A percentile compares a stretch with the other conserved stretches of the same genome.
phyloP scores from a whole-genome alignment of 2,329 filamentous ascomycete species.

The Iodosphaeria phyllophila region DNA sequence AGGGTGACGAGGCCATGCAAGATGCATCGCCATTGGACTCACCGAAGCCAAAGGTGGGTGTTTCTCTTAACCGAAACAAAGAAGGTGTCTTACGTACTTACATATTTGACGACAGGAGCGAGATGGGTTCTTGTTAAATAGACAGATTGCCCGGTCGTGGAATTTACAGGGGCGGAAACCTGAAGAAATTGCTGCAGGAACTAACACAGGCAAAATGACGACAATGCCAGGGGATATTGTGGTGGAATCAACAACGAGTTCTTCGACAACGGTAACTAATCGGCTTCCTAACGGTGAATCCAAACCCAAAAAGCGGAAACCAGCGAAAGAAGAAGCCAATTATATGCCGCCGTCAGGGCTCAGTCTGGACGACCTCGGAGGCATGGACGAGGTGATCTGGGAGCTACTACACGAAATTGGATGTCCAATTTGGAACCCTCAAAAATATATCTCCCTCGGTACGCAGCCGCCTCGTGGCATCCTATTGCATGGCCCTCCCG shows the following conservation, averaged over 20 bases:
- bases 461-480: constrained; percentile 58
- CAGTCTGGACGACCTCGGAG: constrained; percentile 54
- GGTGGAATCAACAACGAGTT: constrained; percentile 10
- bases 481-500: constrained; percentile 64
- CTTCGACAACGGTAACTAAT: constrained; percentile 18
- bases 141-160: constrained; percentile 22
- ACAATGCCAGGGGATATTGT: constrained; percentile 7
- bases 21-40: constrained; percentile 8
- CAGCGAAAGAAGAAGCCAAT: constrained; percentile 30
- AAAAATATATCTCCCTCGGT: constrained; percentile 44
- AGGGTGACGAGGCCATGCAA: constrained; percentile 12
- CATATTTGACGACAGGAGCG: constrained; percentile 9
- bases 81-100: background rate
- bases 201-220: constrained; percentile 6
- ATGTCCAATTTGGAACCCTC: constrained; percentile 50
- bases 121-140: constrained; percentile 18
- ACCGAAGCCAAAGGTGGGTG: constrained; percentile 7
- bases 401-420: no score
- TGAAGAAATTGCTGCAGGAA: constrained; percentile 5
- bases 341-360: constrained; percentile 47
- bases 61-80: no score
- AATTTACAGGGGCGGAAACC: constrained; percentile 16
- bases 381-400: constrained; percentile 55
- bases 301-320: constrained; percentile 44
- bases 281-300: constrained; percentile 47